Conservation (phyloP, 1,139 yeast species). For the Scheffersomyces insectosa region DNA sequence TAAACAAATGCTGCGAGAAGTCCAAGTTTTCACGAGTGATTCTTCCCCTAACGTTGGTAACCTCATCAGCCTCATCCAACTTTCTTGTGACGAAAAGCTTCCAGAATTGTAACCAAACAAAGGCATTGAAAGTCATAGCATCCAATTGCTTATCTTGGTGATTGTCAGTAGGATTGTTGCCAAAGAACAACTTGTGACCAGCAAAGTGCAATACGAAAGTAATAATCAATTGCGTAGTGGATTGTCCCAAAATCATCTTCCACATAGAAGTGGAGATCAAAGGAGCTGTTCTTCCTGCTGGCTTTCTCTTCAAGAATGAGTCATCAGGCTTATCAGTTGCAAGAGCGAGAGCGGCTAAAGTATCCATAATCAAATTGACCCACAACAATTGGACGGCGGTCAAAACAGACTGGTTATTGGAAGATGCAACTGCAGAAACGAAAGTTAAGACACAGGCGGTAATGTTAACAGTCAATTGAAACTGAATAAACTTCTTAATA, state of each 20-base stretch:
- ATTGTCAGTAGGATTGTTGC: constrained; percentile 33
- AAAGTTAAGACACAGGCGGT: constrained; percentile 94
- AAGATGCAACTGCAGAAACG: constrained; percentile 86
- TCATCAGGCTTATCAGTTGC: constrained; percentile 97
- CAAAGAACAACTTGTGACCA: constrained; percentile 63
- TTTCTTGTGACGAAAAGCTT: constrained; percentile 89
- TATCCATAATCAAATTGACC: constrained; percentile 98
- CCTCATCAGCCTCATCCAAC: constrained; percentile 82
- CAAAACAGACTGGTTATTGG: constrained; percentile 77
- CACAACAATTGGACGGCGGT: constrained; percentile 96
- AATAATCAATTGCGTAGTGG: constrained; percentile 70
- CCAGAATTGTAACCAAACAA: constrained; percentile 97
- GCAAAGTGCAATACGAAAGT: constrained; percentile 82
- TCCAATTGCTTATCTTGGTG: constrained; percentile 61
- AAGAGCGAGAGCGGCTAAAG: constrained; percentile 93
- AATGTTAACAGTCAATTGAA: constrained; percentile 92
- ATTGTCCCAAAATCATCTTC: constrained; percentile 96
- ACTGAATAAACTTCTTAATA: constrained; percentile 92
- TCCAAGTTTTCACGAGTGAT: constrained; percentile 64
- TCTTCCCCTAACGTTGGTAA: constrained; percentile 56
- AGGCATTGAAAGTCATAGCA: constrained; percentile 90
- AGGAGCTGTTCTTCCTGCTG: constrained; percentile 80
- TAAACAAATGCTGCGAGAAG: constrained; percentile 76
- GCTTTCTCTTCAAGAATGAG: constrained; percentile 73
- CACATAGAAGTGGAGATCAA: constrained; percentile 91